These are phyloP conservation scores for Colletotrichum falcatum DNA, from an alignment of 2,329 filamentous ascomycete species.

Conservation along the genomic window DNA sequence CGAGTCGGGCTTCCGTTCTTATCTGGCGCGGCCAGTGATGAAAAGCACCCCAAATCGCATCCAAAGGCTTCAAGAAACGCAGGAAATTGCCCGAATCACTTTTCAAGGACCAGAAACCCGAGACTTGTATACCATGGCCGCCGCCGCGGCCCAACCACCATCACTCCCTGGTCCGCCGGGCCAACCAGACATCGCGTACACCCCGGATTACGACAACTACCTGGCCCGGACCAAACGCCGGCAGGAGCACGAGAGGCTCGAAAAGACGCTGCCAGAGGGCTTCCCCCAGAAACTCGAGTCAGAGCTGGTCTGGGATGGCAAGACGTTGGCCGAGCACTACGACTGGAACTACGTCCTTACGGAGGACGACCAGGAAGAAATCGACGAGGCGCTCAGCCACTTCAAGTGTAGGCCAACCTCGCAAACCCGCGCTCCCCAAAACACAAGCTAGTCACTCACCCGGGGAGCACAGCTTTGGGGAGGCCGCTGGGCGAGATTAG, in stretches of 20 bases:
- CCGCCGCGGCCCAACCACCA: conserved; percentile 39
- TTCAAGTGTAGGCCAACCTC: conserved; percentile 33
- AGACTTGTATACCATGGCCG: conserved; percentile 44
- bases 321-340: conserved; percentile 58
- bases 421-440: rapidly evolving
- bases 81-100: no score
- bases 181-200: conserved; percentile 70
- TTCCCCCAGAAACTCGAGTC: conserved; percentile 63
- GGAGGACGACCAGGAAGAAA: conserved; percentile 60
- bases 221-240: conserved; percentile 61
- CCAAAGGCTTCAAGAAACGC: neutral
- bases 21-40: neutral
- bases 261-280: conserved; percentile 58
- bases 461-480: neutral
- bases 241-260: conserved; percentile 54
- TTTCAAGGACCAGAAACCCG: neutral
- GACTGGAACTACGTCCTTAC: conserved; percentile 66
- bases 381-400: conserved; percentile 46
- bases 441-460: neutral
- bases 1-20: neutral
- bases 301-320: conserved; percentile 69
- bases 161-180: conserved; percentile 48
- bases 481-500: conserved; percentile 55
- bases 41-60: neutral
- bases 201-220: conserved; percentile 66